Base-by-base conservation (phyloP, 108 stramenopile genomes). In the Nitzschia putrida region DNA sequence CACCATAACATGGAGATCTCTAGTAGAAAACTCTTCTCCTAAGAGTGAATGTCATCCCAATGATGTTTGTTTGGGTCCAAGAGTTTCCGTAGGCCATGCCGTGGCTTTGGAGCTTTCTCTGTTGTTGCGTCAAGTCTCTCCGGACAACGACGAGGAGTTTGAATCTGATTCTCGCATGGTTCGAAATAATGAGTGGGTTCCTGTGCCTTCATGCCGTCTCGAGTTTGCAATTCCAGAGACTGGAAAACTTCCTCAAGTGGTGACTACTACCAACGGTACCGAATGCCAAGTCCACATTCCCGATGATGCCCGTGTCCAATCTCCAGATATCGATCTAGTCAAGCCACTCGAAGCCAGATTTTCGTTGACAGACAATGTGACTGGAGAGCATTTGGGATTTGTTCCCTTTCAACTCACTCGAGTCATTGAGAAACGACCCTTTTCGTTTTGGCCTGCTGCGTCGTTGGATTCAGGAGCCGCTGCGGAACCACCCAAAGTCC, bases 261-360 rank as follows among this genome's bases (percentile, higher is more conserved):
- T 76, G 16, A 69, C 74, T 3, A 53, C 51, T 20, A 25, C 40
- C 18, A 43, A 51, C 24, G 54, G 25, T 13, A 64, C 70, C 20
- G 50, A 53, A 47, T 77, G 70, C 53, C 58, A 71, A 54, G 68
- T 76, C 41, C 14, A 53, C 0, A 41, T 76, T 14, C 68, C 74
- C 11, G 37, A 59, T 22, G 29, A 29, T 53, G 74, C 74, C 11
- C 44, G 74, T 22, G 43, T 38, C 12, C 51, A 68, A 44, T 68
- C 74, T 8, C 52, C 51, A 10, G 12, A 37, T 13, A 29, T 63
- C 26, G 42, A 40, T 44, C 42, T 41, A 18, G 74, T 77, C 0
- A n/a, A 60, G 37, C 69, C 70, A 23, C 52, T 71, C 9, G 66
- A 61, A 45, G 69, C 76, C 40, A 61, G 69, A 66, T 77, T 71